Base-by-base conservation (phyloP, 2,329 filamentous ascomycete species). In the Periconia digitata region DNA sequence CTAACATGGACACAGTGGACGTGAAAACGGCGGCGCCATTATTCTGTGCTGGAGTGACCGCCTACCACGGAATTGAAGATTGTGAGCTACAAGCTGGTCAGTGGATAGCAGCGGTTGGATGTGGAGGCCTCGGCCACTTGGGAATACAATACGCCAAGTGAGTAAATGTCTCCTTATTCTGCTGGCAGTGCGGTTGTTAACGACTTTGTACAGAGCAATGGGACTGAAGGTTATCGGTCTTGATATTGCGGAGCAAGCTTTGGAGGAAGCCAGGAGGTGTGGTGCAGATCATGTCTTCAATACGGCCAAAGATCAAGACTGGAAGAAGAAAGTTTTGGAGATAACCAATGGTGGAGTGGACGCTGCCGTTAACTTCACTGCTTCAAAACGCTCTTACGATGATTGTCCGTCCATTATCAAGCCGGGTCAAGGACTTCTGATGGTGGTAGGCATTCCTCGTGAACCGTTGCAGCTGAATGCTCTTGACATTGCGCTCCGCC, bases 1-100 rank as follows among this genome's bases (percentile, higher is more conserved):
- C 21, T 8, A 13, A 22, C 39, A n/a, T n/a, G 15, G 6, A 44
- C 32, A 44, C 36, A 65, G 55, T 67, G 46, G 62, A 64, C 24
- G 55, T 61, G 3, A 66, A 59, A 17, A 43, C 50, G 12, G 59
- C 59, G 8, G 63, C 62, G 16, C 60, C 63, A 8, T 53, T 67
- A 20, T 67, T 69, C 49, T 67, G 78, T 53, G 78, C 78, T 1
- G 78, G 78, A 1, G 73, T 79, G 42, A 80, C 78, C 1, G 70
- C 66, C 7, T 64, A 59, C 37, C 62, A 70, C 50, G 60, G 61
- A 1, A 62, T 70, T 2, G 63, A 70, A 21, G 59, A 55, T 34
- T 69, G 66, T 42, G 64, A 67, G 40, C 44, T 69, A 17, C 63
- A 67, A 40, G 38, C 47, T 2, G 70, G 66, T 1, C 55, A 72